Percentiles rank a stretch among this genome's conserved stretches.
These are phyloP conservation scores for Cnidoscolus chayamansa DNA, from an alignment of 441 rosid species.

Conservation along the genomic window DNA sequence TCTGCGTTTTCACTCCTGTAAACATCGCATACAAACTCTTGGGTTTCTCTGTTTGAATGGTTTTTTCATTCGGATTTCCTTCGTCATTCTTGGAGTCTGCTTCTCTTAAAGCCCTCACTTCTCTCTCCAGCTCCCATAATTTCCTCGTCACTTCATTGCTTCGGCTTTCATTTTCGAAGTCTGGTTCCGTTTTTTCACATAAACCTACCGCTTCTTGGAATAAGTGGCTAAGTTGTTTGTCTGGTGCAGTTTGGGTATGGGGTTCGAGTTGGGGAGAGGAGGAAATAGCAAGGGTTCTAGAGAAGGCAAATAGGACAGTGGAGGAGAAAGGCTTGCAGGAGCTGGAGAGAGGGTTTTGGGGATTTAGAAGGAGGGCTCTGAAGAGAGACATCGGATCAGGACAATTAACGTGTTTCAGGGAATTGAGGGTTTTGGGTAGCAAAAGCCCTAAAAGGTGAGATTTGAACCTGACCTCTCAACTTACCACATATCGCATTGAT, in stretches of 20 bases:
- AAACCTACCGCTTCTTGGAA: constrained; percentile 58
- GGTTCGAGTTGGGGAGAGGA: constrained; percentile 8
- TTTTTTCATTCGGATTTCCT: constrained; percentile 14
- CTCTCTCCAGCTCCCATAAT: constrained; percentile 41
- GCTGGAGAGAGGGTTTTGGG: constrained; percentile 17
- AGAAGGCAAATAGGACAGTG: background rate
- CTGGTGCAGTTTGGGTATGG: constrained; percentile 5
- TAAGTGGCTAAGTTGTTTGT: constrained; percentile 30
- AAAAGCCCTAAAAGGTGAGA: too few relatives aligned
- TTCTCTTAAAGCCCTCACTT: constrained; percentile 33
- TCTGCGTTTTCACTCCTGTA: background rate
- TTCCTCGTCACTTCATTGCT: constrained; percentile 33
- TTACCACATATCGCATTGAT: too few relatives aligned
- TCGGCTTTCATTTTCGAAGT: constrained; percentile 6
- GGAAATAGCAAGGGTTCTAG: constrained; percentile 27
- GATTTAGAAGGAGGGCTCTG: constrained; percentile 23
- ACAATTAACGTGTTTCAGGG: background rate
- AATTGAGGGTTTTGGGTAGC: background rate
- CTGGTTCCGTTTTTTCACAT: constrained; percentile 30
- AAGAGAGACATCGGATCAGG: constrained; percentile 23
- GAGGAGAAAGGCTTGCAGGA: constrained; percentile 4
- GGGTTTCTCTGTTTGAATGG: constrained; percentile 14
- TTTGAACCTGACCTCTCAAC: too few relatives aligned
- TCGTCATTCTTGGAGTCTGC: constrained; percentile 22
- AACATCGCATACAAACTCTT: constrained; percentile 32